Percentiles rank a stretch among this genome's conserved stretches.
Conservation (phyloP, 2,329 filamentous ascomycete species). For the Stagonosporopsis rhizophila region DNA sequence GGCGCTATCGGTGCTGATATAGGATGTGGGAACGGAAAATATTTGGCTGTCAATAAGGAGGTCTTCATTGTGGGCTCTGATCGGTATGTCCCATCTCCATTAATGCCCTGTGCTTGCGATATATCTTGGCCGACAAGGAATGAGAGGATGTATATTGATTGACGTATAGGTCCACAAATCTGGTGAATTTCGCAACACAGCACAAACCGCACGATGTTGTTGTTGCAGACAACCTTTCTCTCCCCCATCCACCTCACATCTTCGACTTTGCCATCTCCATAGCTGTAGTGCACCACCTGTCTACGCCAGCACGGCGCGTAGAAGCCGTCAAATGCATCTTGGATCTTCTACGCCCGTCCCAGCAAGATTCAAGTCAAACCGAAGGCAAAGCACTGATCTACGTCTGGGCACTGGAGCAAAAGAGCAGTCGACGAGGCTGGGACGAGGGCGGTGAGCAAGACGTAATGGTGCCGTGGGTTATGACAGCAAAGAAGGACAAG, state of each 20-base stretch:
- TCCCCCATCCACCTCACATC: conserved; percentile 72
- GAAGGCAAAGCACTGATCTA: conserved; percentile 79
- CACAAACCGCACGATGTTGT: conserved; percentile 70
- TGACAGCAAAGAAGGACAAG: conserved; percentile 56
- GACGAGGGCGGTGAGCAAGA: conserved; percentile 84
- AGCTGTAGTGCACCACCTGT: conserved; percentile 92
- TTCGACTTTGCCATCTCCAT: conserved; percentile 95
- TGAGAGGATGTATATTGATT: conserved; percentile 1
- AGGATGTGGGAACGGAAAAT: conserved; percentile 97
- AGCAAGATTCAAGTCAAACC: background rate
- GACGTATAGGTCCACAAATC: conserved; percentile 60
- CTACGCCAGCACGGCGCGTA: conserved; percentile 74
- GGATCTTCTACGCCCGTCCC: conserved; percentile 61
- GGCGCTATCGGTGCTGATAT: conserved; percentile 88
- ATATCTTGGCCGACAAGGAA: background rate
- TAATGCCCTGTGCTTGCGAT: background rate
- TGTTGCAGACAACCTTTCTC: conserved; percentile 81
- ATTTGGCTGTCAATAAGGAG: conserved; percentile 77
- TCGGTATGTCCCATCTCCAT: conserved; percentile 63
- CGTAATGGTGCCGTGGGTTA: conserved; percentile 94
- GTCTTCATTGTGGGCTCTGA: conserved; percentile 87
- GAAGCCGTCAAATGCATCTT: conserved; percentile 77
- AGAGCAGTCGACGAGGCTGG: conserved; percentile 85
- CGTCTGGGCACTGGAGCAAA: conserved; percentile 96
- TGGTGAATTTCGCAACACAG: conserved; percentile 62